Conservation (phyloP, 2,329 filamentous ascomycete genomes). For the Cercospora sp. region DNA sequence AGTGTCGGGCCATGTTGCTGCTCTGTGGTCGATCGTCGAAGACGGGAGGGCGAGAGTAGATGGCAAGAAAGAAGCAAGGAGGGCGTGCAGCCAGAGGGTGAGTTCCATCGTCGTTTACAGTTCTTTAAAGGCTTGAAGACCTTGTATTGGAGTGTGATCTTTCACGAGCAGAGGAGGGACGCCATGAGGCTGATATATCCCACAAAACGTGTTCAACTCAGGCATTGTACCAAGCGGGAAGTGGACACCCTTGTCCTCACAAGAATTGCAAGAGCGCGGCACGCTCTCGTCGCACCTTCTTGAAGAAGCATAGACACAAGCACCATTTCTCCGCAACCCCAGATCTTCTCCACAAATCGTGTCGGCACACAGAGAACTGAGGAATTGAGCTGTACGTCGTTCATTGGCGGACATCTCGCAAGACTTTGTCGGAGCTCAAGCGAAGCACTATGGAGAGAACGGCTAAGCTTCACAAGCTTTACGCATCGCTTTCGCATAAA, state of each 20-base stretch:
- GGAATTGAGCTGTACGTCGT: background rate
- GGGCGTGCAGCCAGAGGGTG: background rate
- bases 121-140: background rate
- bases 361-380: background rate
- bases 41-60: background rate
- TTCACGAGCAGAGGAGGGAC: background rate
- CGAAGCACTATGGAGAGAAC: background rate
- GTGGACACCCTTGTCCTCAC: background rate
- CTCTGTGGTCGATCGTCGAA: background rate
- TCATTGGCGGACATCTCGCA: background rate
- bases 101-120: background rate
- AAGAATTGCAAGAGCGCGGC: background rate
- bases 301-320: background rate
- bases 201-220: background rate
- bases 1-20: constrained; percentile 23
- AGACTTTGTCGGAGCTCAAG: background rate
- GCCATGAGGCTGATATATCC: background rate
- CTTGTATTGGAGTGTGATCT: background rate
- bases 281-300: background rate
- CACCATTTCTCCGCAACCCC: background rate
- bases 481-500: background rate
- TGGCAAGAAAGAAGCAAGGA: background rate
- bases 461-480: background rate
- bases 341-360: background rate
- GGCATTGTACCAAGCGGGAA: background rate